These are phyloP conservation scores for Athelia sp. DNA, from an alignment of 1,284 basidiomycete species.

Conservation along the genomic window DNA sequence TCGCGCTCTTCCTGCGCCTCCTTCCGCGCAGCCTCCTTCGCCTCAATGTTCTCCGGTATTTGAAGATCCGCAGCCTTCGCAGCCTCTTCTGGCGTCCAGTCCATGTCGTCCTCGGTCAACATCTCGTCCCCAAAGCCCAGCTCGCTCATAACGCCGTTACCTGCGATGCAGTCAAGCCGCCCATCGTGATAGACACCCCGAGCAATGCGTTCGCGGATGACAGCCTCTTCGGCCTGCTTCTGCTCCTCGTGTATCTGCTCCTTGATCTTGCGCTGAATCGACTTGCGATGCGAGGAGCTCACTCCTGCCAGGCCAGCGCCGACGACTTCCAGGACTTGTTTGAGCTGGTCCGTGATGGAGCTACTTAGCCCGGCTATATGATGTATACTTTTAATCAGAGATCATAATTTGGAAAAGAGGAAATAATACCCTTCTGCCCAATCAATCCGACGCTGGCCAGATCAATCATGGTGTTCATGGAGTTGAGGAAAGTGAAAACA, in stretches of 20 bases:
- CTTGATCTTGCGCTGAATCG: conserved; percentile 34
- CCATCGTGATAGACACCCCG: conserved; percentile 77
- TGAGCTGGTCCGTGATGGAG: conserved; percentile 82
- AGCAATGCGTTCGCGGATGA: conserved; percentile 39
- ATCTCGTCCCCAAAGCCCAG: conserved; percentile 75
- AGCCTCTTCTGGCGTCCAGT: conserved; percentile 6
- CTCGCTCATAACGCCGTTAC: conserved; percentile 81
- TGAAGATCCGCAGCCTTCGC: not conserved
- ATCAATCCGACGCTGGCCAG: conserved; percentile 91
- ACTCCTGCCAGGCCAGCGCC: conserved; percentile 69
- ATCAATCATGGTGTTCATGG: conserved; percentile 84
- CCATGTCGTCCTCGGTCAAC: conserved; percentile 35
- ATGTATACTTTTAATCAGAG: conserved; percentile 6
- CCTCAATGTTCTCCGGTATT: not conserved
- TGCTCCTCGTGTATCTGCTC: conserved; percentile 26
- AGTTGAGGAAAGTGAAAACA: conserved; percentile 85
- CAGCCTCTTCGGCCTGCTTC: conserved; percentile 25
- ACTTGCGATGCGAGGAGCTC: conserved; percentile 44
- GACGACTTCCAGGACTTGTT: conserved; percentile 81
- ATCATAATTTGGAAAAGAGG: not conserved
- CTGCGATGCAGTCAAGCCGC: conserved; percentile 73
- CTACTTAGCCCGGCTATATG: conserved; percentile 76
- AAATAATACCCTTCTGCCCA: conserved; percentile 81
- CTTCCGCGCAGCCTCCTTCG: conserved; percentile 17
- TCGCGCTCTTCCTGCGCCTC: conserved; percentile 22